phyloP scores from a whole-genome alignment of 2,329 filamentous ascomycete genomes.

The Hirsutella minnesotensis region DNA sequence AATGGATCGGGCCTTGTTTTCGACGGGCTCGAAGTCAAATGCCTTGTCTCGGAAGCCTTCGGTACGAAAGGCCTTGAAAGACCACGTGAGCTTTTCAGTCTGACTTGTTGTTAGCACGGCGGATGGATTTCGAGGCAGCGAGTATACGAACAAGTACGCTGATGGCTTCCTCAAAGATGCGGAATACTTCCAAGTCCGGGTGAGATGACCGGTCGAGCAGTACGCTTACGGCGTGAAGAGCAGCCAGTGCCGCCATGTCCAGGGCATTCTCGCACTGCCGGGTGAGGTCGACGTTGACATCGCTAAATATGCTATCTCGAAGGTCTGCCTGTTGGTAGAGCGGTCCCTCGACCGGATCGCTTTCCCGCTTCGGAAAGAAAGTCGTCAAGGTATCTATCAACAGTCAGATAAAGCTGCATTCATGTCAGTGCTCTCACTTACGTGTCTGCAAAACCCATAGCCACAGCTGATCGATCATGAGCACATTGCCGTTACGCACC shows the following conservation, averaged over 20 bases:
- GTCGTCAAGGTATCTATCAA: constrained; percentile 35
- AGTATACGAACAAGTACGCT: constrained; percentile 39
- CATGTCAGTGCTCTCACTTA: too few species aligned
- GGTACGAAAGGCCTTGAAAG: constrained; percentile 49
- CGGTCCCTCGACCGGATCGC: constrained; percentile 40
- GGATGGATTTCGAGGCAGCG: background rate
- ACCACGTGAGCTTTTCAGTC: constrained; percentile 51
- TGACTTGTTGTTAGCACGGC: constrained; percentile 13
- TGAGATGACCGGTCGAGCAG: constrained; percentile 48
- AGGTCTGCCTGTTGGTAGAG: constrained; percentile 49
- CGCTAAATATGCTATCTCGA: constrained; percentile 52
- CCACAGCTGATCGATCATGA: constrained; percentile 61
- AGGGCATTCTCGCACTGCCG: constrained; percentile 49
- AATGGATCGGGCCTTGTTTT: constrained; percentile 27
- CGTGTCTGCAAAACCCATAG: constrained; percentile 44
- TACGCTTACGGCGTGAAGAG: constrained; percentile 49
- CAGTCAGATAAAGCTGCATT: constrained; percentile 7
- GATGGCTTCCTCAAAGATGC: constrained; percentile 55
- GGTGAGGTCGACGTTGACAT: constrained; percentile 52
- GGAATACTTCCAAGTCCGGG: constrained; percentile 49
- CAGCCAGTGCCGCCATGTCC: constrained; percentile 50
- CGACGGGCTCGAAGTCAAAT: constrained; percentile 24
- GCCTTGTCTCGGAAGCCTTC: constrained; percentile 39
- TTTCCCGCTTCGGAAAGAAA: constrained; percentile 44
- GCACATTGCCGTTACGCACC: constrained; percentile 40